phyloP scores from a whole-genome alignment of 768 basidiomycete species.

The Auricularia sp. region DNA sequence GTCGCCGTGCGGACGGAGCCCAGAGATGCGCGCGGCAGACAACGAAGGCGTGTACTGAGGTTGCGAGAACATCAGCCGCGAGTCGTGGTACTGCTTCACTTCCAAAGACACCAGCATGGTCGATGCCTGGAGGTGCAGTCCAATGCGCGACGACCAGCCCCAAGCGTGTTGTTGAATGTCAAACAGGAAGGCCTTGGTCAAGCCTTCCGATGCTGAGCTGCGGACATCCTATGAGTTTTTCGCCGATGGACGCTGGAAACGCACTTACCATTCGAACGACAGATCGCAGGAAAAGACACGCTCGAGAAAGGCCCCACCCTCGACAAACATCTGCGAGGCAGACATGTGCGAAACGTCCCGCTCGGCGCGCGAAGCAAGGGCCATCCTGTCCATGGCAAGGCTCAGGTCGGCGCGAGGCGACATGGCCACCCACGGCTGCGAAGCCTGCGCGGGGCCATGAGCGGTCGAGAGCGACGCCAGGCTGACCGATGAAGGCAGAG shows the following conservation, averaged over 20 bases:
- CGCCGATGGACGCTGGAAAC: not conserved
- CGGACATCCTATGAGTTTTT: not conserved
- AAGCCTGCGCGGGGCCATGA: slow-evolving; percentile 6
- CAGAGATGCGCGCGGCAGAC: slow-evolving; percentile 47
- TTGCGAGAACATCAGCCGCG: slow-evolving; percentile 44
- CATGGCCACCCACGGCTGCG: slow-evolving; percentile 6
- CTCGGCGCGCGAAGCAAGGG: slow-evolving; percentile 41
- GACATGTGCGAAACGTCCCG: slow-evolving; percentile 20
- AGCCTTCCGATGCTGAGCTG: not conserved
- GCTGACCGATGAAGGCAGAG: not conserved
- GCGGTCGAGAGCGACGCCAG: slow-evolving; percentile 9
- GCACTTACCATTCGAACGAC: not conserved
- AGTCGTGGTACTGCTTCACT: slow-evolving; percentile 27
- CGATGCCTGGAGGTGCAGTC: slow-evolving; percentile 55
- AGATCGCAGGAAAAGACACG: slow-evolving; percentile 1
- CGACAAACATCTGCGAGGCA: not conserved
- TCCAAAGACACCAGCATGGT: slow-evolving; percentile 43
- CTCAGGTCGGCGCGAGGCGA: slow-evolving; percentile 27
- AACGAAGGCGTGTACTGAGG: slow-evolving; percentile 36
- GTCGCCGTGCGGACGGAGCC: slow-evolving; percentile 50
- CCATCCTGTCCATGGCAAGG: slow-evolving; percentile 60
- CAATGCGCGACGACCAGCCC: slow-evolving; percentile 19
- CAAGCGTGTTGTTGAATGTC: slow-evolving; percentile 6
- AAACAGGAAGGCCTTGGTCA: slow-evolving; percentile 7
- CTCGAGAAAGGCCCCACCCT: not conserved